A percentile compares a stretch with the other conserved stretches of the same genome.
Conservation (phyloP, 768 basidiomycete genomes). For the Pholiota microspora region DNA sequence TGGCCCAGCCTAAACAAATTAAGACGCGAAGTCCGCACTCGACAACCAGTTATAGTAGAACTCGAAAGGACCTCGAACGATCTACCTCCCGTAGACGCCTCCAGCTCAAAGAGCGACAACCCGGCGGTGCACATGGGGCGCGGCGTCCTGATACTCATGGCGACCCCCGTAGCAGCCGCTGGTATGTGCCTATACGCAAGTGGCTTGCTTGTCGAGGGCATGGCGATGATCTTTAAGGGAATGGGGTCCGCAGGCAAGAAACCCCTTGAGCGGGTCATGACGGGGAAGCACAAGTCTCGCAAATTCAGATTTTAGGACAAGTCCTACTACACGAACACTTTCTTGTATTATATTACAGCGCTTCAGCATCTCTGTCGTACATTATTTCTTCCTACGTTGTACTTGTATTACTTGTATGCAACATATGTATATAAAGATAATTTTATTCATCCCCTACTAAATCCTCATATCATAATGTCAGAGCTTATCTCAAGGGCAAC, state of each 20-base stretch:
- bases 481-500: too few species aligned
- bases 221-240: slow-evolving; percentile 8
- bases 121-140: slow-evolving; percentile 10
- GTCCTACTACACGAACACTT: too few species aligned
- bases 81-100: background rate
- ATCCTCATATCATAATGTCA: too few species aligned
- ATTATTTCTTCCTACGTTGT: slow-evolving; percentile 23
- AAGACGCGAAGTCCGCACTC: too few species aligned
- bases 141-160: slow-evolving; percentile 9
- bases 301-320: too few species aligned
- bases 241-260: slow-evolving; percentile 9
- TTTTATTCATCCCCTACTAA: too few species aligned
- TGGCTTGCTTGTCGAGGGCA: slow-evolving; percentile 12
- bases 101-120: background rate
- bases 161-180: slow-evolving; percentile 12
- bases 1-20: too few species aligned
- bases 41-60: too few species aligned
- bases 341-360: too few species aligned
- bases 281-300: background rate
- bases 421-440: too few species aligned
- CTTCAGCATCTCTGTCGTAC: background rate
- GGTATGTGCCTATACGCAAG: slow-evolving; percentile 12
- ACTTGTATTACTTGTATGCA: too few species aligned
- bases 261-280: background rate
- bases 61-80: too few species aligned